phyloP scores from a whole-genome alignment of 1,284 basidiomycete genomes.

The Melanopsichium pennsylvanicum region DNA sequence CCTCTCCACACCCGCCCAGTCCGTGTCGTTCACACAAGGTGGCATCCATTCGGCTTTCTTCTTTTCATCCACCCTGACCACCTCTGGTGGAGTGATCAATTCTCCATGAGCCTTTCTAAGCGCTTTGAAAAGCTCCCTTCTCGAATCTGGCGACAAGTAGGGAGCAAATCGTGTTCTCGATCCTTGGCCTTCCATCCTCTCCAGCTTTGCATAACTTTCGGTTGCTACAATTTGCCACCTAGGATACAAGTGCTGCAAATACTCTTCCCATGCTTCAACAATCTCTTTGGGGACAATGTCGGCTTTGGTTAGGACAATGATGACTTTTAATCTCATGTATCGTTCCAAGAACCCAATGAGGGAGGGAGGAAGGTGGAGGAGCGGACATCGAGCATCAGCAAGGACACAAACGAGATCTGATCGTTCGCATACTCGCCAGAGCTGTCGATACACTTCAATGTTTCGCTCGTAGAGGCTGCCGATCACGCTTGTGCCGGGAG shows the following conservation, averaged over 20 bases:
- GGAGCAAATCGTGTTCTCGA: constrained; percentile 39
- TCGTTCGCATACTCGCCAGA: constrained; percentile 66
- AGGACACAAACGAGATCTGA: constrained; percentile 84
- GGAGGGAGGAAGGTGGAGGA: constrained; percentile 71
- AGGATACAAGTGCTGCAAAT: constrained; percentile 36
- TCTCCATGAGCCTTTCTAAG: constrained; percentile 76
- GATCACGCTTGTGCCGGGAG: constrained; percentile 68
- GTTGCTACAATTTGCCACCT: constrained; percentile 48
- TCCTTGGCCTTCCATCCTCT: constrained; percentile 50
- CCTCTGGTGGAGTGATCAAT: constrained; percentile 75
- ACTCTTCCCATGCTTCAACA: constrained; percentile 38
- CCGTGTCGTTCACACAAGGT: constrained; percentile 48
- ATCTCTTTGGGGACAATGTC: constrained; percentile 47
- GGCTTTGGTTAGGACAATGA: constrained; percentile 54
- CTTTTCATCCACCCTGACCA: constrained; percentile 70
- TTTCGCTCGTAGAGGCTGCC: constrained; percentile 71
- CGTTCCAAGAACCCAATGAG: constrained; percentile 68
- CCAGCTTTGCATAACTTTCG: constrained; percentile 45
- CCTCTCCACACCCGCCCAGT: constrained; percentile 46
- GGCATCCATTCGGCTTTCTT: constrained; percentile 76
- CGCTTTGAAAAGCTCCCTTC: constrained; percentile 71
- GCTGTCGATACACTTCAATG: constrained; percentile 53
- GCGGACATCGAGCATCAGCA: constrained; percentile 84
- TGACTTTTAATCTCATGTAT: constrained; percentile 69
- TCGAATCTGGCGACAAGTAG: constrained; percentile 36